A percentile compares a stretch with the other conserved stretches of the same genome.
phyloP scores from a whole-genome alignment of 164 flowering plant species.

The Echeveria elegans region DNA sequence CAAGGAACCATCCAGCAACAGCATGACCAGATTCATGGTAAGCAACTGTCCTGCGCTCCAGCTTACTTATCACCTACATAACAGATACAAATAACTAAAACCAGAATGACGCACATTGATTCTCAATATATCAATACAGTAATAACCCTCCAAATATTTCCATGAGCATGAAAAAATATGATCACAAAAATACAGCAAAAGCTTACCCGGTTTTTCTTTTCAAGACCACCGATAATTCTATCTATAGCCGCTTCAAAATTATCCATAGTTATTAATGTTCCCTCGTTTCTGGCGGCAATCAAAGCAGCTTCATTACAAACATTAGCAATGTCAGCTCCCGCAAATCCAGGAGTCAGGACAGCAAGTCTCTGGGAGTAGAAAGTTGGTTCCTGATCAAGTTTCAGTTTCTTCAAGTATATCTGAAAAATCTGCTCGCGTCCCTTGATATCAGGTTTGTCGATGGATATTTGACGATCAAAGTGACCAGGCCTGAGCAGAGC shows the following conservation, averaged over 20 bases:
- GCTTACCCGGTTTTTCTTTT: slow-evolving; percentile 81
- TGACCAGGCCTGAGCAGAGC: slow-evolving; percentile 84
- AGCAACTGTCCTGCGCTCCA: slow-evolving; percentile 80
- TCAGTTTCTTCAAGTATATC: slow-evolving; percentile 54
- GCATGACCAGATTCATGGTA: slow-evolving; percentile 98
- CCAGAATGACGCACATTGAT: too few species aligned
- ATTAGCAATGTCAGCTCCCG: slow-evolving; percentile 95
- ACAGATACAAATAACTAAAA: neutral
- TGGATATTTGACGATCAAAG: slow-evolving; percentile 73
- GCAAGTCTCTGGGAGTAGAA: slow-evolving; percentile 75
- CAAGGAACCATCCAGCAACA: slow-evolving; percentile 86
- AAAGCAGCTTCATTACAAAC: slow-evolving; percentile 89
- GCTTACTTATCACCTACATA: slow-evolving; percentile 79
- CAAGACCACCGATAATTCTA: slow-evolving; percentile 81
- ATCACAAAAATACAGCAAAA: neutral
- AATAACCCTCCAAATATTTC: too few species aligned
- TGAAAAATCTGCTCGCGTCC: slow-evolving; percentile 77
- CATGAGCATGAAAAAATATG: too few species aligned
- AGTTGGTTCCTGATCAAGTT: slow-evolving; percentile 68
- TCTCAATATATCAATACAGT: too few species aligned
- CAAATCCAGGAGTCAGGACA: slow-evolving; percentile 88
- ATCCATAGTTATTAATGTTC: slow-evolving; percentile 42
- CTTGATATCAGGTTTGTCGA: slow-evolving; percentile 81
- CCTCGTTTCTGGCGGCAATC: slow-evolving; percentile 71
- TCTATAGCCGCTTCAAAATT: slow-evolving; percentile 88